Conservation (phyloP, 225 moss, liverwort and hornwort species). For the Lunularia cruciata region DNA sequence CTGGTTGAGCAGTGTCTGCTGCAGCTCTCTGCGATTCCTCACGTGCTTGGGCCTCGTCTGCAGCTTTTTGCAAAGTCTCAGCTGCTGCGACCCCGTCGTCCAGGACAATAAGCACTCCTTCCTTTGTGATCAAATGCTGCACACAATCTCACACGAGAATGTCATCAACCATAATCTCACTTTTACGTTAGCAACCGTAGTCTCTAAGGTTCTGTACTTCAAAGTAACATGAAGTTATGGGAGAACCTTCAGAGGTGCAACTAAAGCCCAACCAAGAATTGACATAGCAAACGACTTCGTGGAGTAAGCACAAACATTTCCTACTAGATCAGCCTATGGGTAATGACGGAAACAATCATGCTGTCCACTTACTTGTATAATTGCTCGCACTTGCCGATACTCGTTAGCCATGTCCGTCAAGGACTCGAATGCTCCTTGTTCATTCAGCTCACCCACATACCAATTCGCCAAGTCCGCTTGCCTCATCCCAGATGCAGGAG, state of each 20-base stretch:
- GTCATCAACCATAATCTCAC: not conserved
- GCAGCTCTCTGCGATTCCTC: constrained; percentile 27
- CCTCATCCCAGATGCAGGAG: constrained; percentile 69
- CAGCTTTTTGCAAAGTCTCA: constrained; percentile 44
- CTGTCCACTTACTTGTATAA: constrained; percentile 95
- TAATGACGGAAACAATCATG: too few species aligned
- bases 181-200: too few species aligned
- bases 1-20: constrained; percentile 26
- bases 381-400: constrained; percentile 81
- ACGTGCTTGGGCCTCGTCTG: constrained; percentile 40
- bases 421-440: constrained; percentile 69
- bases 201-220: too few species aligned
- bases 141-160: not conserved
- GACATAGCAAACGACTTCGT: too few species aligned
- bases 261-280: not conserved
- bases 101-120: constrained; percentile 90
- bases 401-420: constrained; percentile 71
- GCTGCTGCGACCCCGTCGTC: constrained; percentile 82
- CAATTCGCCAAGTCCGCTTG: constrained; percentile 83
- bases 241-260: not conserved
- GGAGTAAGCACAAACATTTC: too few species aligned
- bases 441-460: constrained; percentile 79
- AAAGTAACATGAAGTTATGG: too few species aligned
- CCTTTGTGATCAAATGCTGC: constrained; percentile 89
- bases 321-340: too few species aligned